phyloP scores from a whole-genome alignment of 768 basidiomycete genomes.

The Baorangia bicolor region DNA sequence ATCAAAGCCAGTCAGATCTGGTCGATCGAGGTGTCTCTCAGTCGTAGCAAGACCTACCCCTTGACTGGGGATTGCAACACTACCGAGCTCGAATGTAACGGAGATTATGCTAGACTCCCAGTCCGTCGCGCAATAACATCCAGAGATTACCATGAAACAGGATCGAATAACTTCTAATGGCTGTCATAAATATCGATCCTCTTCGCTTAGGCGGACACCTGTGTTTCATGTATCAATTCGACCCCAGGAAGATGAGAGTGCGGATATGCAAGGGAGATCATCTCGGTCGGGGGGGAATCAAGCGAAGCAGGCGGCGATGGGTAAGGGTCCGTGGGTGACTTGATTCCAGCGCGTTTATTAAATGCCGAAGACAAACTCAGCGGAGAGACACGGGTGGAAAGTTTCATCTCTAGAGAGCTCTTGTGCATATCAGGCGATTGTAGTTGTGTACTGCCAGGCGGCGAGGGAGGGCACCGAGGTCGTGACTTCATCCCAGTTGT shows the following conservation, averaged over 20 bases:
- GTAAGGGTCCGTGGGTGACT: constrained; percentile 42
- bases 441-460: not conserved
- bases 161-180: constrained; percentile 1
- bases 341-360: constrained; percentile 22
- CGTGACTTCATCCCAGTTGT: constrained; percentile 29
- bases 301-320: constrained; percentile 47
- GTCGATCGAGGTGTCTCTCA: not conserved
- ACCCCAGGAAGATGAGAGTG: not conserved
- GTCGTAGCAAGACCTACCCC: not conserved
- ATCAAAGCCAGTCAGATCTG: not conserved
- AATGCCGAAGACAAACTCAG: constrained; percentile 18
- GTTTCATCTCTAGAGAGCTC: constrained; percentile 17
- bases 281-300: constrained; percentile 23
- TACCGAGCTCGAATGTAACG: not conserved
- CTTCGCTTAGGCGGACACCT: constrained; percentile 16
- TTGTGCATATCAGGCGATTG: constrained; percentile 2
- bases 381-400: constrained; percentile 17
- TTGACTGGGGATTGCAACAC: not conserved
- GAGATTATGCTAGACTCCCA: not conserved
- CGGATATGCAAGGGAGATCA: constrained; percentile 12
- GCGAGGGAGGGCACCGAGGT: constrained; percentile 6
- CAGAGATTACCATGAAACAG: not conserved
- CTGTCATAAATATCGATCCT: constrained; percentile 26
- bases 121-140: not conserved
- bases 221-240: constrained; percentile 13